A percentile compares a stretch with the other conserved stretches of the same genome.
phyloP scores from a whole-genome alignment of 2,329 filamentous ascomycete genomes.

The Colletotrichum tabaci region DNA sequence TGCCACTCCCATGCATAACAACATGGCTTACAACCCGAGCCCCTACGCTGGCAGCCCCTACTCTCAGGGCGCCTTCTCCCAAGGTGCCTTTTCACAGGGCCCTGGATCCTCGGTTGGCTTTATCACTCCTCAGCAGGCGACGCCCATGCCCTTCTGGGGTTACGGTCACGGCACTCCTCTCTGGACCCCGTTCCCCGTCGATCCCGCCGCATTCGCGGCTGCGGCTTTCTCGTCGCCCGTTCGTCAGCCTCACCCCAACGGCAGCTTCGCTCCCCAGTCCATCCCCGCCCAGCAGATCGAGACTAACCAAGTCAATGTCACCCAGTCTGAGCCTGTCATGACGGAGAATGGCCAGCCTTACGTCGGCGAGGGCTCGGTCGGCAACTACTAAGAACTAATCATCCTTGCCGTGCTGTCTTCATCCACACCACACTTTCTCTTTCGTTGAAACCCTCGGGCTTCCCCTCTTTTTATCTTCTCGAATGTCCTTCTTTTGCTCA shows the following conservation, averaged over 20 bases:
- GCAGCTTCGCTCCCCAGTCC: background rate
- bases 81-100: slow-evolving; percentile 23
- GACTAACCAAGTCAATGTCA: slow-evolving; percentile 17
- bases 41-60: slow-evolving; percentile 24
- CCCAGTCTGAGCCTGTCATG: slow-evolving; percentile 38
- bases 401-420: background rate
- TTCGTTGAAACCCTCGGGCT: slow-evolving; percentile 8
- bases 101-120: slow-evolving; percentile 31
- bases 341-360: slow-evolving; percentile 18
- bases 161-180: slow-evolving; percentile 39
- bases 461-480: slow-evolving; percentile 16
- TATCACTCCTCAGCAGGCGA: slow-evolving; percentile 36
- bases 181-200: slow-evolving; percentile 35
- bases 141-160: slow-evolving; percentile 36
- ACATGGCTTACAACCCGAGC: slow-evolving; percentile 21
- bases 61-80: slow-evolving; percentile 24
- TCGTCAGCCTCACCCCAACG: background rate
- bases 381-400: slow-evolving; percentile 11
- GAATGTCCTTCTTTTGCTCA: slow-evolving; percentile 1
- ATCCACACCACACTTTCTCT: background rate
- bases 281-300: slow-evolving; percentile 1
- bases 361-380: background rate
- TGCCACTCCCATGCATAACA: slow-evolving; percentile 30
- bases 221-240: slow-evolving; percentile 32
- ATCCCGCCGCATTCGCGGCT: slow-evolving; percentile 27